Evolutionary conservation across 257 asterid species (phyloP), one percentile per base, ranked within the genome.

Genomic region (Solanum paucissectum): DNA sequence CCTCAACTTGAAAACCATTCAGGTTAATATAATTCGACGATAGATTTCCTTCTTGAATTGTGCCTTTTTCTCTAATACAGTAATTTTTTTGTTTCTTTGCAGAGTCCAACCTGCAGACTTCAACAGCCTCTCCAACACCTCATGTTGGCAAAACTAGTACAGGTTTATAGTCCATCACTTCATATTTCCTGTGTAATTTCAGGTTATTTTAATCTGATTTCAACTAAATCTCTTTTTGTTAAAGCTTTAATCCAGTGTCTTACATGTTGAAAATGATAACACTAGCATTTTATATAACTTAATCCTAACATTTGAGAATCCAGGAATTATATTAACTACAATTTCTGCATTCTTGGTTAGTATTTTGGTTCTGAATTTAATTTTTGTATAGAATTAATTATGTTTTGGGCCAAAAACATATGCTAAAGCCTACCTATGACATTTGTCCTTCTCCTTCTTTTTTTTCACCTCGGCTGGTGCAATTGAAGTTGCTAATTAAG

Each of bases 51-150:
- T 44, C 46, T 74, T 74, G 10, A 37, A 38, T 3, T 38, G 20
- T 58, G 12, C 29, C n/a, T 81, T 81, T 46, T 18, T 46, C 27
- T 81, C 27, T 6, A 18, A 55, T 42, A 42, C 49, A 42, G 49
- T 38, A 40, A 0, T 36, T 20, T 10, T 25, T 27, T n/a, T 9
- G 8, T 44, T 40, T 18, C 3, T 25, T 27, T 58, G 10, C 37
- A 55, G 27, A 52, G 7, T 25, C 75, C 33, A 87, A 25, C 85
- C 84, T 89, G 93, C 84, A 93, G 25, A 90, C 84, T 58, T 62
- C 88, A 46, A 66, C 88, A 82, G 89, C 89, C 52, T 86, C 92
- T 71, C 79, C 87, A 18, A 2, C 79, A 40, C 85, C 27, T n/a
- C 42, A 60, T 58, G 21, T 87, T 62, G 84, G 23, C 27, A 86